A percentile compares a stretch with the other conserved stretches of the same genome.
phyloP scores from a whole-genome alignment of 495 filamentous ascomycete genomes.

The Staphylotrichum longicolle region DNA sequence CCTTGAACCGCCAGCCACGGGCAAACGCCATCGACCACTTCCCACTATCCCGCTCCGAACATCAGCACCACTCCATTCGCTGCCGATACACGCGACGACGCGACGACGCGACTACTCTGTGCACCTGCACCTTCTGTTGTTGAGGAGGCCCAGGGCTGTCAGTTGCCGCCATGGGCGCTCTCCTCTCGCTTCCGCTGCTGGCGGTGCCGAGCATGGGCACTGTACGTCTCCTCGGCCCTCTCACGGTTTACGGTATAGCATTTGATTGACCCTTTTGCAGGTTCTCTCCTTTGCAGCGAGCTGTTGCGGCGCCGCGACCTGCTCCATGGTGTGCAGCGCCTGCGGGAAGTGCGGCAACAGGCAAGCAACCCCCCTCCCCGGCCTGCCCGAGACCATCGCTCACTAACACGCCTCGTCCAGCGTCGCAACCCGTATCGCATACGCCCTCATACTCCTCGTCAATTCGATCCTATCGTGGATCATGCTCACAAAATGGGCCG shows the following conservation, averaged over 20 bases:
- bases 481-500: constrained; percentile 98
- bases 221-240: constrained; percentile 53
- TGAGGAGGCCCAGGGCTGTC: not conserved
- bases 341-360: constrained; percentile 97
- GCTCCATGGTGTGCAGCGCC: constrained; percentile 86
- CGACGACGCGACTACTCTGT: not conserved
- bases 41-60: too few species aligned
- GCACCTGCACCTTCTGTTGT: not conserved
- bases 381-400: not conserved
- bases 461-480: constrained; percentile 98
- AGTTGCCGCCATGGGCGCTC: constrained; percentile 71
- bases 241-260: constrained; percentile 1
- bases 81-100: too few species aligned
- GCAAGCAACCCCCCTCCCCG: constrained; percentile 43
- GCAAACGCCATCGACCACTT: too few species aligned
- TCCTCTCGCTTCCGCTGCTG: constrained; percentile 84
- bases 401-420: constrained; percentile 42
- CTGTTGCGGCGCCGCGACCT: constrained; percentile 94
- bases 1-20: not conserved
- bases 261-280: constrained; percentile 43
- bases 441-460: constrained; percentile 90
- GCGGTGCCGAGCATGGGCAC: constrained; percentile 83
- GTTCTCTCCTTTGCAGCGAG: constrained; percentile 72
- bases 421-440: constrained; percentile 95
- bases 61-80: too few species aligned